phyloP scores from a whole-genome alignment of 1,284 basidiomycete species.

The Trichosporon sp. region DNA sequence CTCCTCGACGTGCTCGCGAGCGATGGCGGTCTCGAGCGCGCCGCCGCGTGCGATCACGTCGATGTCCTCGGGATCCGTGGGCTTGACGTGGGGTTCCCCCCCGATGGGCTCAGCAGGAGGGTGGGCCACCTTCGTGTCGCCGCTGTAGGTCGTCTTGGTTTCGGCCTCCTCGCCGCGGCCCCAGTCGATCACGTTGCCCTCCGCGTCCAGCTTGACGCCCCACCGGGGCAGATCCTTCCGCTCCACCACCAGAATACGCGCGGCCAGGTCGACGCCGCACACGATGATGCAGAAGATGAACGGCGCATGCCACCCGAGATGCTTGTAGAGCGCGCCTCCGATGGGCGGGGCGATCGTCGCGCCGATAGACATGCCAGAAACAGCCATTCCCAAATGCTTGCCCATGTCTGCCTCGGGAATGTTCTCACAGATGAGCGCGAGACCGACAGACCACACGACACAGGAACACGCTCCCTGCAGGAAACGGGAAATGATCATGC shows the following conservation, averaged over 20 bases:
- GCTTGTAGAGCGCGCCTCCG: constrained; percentile 67
- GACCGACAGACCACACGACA: constrained; percentile 67
- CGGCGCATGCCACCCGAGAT: constrained; percentile 72
- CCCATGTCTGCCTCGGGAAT: constrained; percentile 65
- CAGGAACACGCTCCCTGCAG: constrained; percentile 73
- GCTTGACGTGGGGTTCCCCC: neutral
- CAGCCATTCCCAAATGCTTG: constrained; percentile 71
- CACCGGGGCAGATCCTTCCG: constrained; percentile 26
- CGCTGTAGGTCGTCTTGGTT: neutral
- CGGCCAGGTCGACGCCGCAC: constrained; percentile 66
- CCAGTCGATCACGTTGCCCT: constrained; percentile 6
- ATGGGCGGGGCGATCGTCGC: constrained; percentile 62
- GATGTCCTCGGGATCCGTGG: constrained; percentile 9
- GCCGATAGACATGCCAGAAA: constrained; percentile 70
- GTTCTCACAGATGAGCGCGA: constrained; percentile 63
- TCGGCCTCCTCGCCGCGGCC: neutral
- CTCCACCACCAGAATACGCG: constrained; percentile 59
- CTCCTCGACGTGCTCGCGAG: constrained; percentile 11
- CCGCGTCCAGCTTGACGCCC: constrained; percentile 1
- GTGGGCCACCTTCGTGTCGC: constrained; percentile 1
- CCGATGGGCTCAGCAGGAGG: neutral
- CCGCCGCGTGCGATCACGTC: constrained; percentile 13
- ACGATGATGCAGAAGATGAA: constrained; percentile 70
- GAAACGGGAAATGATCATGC: constrained; percentile 72
- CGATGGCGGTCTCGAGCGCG: constrained; percentile 18